Evolutionary conservation across 176 grass and related monocot genomes (phyloP), one percentile per base, ranked within the genome.

Genomic region (Carex kokanica): DNA sequence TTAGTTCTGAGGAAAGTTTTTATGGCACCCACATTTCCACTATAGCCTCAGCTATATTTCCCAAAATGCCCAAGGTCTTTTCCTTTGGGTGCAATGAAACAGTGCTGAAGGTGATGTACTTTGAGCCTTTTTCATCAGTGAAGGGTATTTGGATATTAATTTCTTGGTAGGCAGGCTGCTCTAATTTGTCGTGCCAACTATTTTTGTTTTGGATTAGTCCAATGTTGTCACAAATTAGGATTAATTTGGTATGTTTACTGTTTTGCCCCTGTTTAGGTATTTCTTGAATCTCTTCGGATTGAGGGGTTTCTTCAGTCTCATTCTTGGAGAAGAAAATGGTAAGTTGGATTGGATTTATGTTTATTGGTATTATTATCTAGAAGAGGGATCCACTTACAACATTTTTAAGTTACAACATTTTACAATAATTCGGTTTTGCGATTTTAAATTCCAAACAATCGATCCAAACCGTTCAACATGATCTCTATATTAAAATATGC

Each of bases 291-390:
- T 99, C 55, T 99, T 99, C 2, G 96, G 96, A 53, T 90, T 99
- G 88, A 99, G 96, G 72, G 96, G 96, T 60, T 92, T 99, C 65
- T 99, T 99, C 85, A 93, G 93, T 85, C 85, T 99, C 64, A 93
- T 99, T 61, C 93, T 99, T 70, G 96, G 96, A 17, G 96, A 99
- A 90, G 96, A 99, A 86, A 99, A 99, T 81, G 96, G 96, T 95
- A 38, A 81, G 73, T 81, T 85, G 52, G 52, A 72, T 61, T 61
- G 63, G 83, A 55, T 62, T 63, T 40, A 53, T 18, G 0, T 8
- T 87, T 69, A 34, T 14, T 65, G 16, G 23, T 85, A 62, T 77
- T 57, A 62, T 15, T 81, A n/a, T 9, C 9, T 29, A 63, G 27
- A 27, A 27, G 27, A 27, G 27, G 27, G 27, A 27, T 27, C 27